Percentiles rank a stretch among this genome's conserved stretches.
These are phyloP conservation scores for Plenodomus tracheiphilus DNA, from an alignment of 2,329 filamentous ascomycete genomes.

Conservation along the genomic window DNA sequence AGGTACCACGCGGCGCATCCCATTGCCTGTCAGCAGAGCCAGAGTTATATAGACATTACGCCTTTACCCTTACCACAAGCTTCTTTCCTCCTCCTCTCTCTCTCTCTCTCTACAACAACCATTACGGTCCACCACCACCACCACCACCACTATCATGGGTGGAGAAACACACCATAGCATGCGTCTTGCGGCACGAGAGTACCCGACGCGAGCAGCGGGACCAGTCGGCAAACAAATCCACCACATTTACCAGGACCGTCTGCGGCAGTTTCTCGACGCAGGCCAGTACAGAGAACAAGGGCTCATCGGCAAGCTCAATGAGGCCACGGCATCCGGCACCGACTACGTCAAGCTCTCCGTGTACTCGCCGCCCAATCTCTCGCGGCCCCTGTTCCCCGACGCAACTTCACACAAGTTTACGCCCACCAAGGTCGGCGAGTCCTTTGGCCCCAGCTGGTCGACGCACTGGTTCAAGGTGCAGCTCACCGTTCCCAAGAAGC, in stretches of 20 bases:
- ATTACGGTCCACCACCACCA: neutral
- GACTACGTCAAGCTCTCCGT: slow-evolving; percentile 82
- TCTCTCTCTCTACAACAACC: slow-evolving; percentile 2
- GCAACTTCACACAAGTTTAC: slow-evolving; percentile 76
- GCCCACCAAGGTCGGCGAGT: slow-evolving; percentile 72
- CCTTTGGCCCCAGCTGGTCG: slow-evolving; percentile 92
- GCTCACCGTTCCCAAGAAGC: slow-evolving; percentile 73
- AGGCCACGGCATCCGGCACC: slow-evolving; percentile 67
- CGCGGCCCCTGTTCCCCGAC: slow-evolving; percentile 83
- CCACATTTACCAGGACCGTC: slow-evolving; percentile 81
- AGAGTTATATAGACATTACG: no score
- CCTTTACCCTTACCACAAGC: no score
- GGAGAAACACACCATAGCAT: slow-evolving; percentile 40
- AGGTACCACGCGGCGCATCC: no score
- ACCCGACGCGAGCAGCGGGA: slow-evolving; percentile 40
- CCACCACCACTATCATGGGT: slow-evolving; percentile 32
- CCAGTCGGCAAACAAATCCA: slow-evolving; percentile 62
- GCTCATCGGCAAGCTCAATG: slow-evolving; percentile 73
- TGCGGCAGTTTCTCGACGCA: slow-evolving; percentile 75
- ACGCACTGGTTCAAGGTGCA: slow-evolving; percentile 96
- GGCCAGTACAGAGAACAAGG: slow-evolving; percentile 75
- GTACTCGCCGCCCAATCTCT: slow-evolving; percentile 78
- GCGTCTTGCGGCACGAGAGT: slow-evolving; percentile 28
- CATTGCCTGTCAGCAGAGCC: no score
- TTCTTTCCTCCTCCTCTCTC: no score